These are phyloP conservation scores for Xylaria nigripes DNA, from an alignment of 495 filamentous ascomycete species.

Conservation along the genomic window DNA sequence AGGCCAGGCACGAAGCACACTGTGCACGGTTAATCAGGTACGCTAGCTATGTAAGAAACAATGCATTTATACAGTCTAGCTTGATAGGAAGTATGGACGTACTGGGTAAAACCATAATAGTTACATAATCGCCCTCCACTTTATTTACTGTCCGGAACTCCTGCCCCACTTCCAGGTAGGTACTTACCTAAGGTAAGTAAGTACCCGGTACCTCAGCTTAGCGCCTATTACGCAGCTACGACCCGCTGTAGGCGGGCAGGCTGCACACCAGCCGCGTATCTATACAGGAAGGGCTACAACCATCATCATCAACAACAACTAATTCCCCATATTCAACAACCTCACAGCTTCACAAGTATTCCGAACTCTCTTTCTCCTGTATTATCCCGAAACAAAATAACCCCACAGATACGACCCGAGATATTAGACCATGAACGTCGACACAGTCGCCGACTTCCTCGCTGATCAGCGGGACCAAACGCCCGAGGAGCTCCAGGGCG, in stretches of 20 bases:
- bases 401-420: background rate
- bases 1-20: background rate
- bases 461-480: constrained; percentile 76
- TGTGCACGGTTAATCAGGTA: too few relatives aligned
- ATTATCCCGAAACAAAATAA: background rate
- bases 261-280: constrained; percentile 30
- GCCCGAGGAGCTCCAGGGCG: constrained; percentile 76
- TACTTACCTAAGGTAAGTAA: background rate
- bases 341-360: background rate
- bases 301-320: constrained; percentile 1
- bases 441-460: constrained; percentile 88
- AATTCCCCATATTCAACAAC: background rate
- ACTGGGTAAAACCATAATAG: too few relatives aligned
- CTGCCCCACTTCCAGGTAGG: background rate
- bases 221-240: background rate
- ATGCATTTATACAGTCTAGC: too few relatives aligned
- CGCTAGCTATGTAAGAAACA: too few relatives aligned
- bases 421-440: constrained; percentile 55
- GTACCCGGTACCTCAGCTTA: background rate
- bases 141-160: too few relatives aligned
- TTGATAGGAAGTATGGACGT: too few relatives aligned
- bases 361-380: background rate
- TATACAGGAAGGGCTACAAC: background rate
- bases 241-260: constrained; percentile 14
- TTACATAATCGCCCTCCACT: too few relatives aligned